Evolutionary conservation across 139 green algal genomes (phyloP).

Genomic region (Volvox africanus): DNA sequence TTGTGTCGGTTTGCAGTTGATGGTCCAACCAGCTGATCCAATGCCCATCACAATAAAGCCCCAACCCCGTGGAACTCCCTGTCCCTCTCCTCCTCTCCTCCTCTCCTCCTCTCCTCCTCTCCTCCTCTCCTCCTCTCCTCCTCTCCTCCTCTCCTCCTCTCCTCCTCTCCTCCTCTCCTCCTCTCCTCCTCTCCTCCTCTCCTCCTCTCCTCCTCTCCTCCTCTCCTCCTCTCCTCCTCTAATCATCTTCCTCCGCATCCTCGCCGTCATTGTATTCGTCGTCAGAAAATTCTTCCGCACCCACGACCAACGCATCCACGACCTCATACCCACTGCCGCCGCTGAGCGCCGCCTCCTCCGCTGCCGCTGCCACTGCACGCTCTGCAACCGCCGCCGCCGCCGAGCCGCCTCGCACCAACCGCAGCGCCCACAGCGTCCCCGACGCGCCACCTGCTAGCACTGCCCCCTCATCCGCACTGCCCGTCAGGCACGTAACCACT

Average conservation of each 20-base stretch:
- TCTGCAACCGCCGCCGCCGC: slow-evolving; percentile 28
- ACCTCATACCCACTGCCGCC: not conserved
- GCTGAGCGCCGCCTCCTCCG: not conserved
- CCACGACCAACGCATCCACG: slow-evolving; percentile 37
- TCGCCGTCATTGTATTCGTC: slow-evolving; percentile 36
- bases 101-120: too few relatives aligned
- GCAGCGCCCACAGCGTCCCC: slow-evolving; percentile 36
- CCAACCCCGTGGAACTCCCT: too few relatives aligned
- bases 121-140: too few relatives aligned
- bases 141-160: too few relatives aligned
- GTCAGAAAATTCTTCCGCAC: slow-evolving; percentile 38
- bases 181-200: too few relatives aligned
- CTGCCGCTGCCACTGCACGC: slow-evolving; percentile 2
- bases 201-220: too few relatives aligned
- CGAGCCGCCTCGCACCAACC: slow-evolving; percentile 26
- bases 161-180: too few relatives aligned
- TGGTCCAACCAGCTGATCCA: too few relatives aligned
- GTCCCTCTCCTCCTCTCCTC: too few relatives aligned
- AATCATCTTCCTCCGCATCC: slow-evolving; percentile 28
- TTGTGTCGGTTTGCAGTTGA: too few relatives aligned
- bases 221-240: too few relatives aligned
- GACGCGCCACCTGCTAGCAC: slow-evolving; percentile 27
- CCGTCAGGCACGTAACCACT: slow-evolving; percentile 23
- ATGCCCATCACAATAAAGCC: not conserved
- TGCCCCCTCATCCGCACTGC: not conserved